Percentiles rank a stretch among this genome's conserved stretches.
These are phyloP conservation scores for Pythium chondricola DNA, from an alignment of 352 stramenopile genomes.

Conservation along the genomic window DNA sequence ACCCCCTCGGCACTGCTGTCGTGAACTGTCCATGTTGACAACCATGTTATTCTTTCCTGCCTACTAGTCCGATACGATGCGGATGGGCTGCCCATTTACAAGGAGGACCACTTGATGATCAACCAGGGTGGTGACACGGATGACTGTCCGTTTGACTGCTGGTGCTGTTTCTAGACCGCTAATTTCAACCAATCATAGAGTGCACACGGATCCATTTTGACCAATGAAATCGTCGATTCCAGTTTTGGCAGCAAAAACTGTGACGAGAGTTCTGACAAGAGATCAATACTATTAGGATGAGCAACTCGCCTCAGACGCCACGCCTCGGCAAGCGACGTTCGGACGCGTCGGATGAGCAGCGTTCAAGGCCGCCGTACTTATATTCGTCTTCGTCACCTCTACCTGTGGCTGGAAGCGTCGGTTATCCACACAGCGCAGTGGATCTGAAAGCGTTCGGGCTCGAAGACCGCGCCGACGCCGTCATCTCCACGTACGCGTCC, in stretches of 20 bases:
- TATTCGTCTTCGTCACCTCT: background rate
- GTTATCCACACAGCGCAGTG: conserved; percentile 9
- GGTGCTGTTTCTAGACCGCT: conserved; percentile 77
- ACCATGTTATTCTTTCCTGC: too few species aligned
- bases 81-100: conserved; percentile 84
- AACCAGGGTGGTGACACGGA: conserved; percentile 74
- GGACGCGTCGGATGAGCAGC: conserved; percentile 6
- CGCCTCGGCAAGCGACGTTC: conserved; percentile 11
- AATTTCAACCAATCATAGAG: conserved; percentile 21
- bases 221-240: conserved; percentile 14
- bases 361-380: background rate
- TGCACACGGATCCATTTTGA: background rate
- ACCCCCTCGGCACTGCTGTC: background rate
- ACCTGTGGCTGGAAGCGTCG: background rate
- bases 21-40: background rate
- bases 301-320: background rate
- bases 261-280: too few species aligned
- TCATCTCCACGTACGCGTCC: conserved; percentile 40
- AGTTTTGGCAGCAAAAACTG: background rate
- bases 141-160: conserved; percentile 88
- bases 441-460: conserved; percentile 67
- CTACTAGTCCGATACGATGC: conserved; percentile 86
- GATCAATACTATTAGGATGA: too few species aligned
- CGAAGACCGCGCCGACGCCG: conserved; percentile 67
- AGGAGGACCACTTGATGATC: conserved; percentile 76